Conservation (phyloP, 306 rosid species). For the Cercis canadensis region DNA sequence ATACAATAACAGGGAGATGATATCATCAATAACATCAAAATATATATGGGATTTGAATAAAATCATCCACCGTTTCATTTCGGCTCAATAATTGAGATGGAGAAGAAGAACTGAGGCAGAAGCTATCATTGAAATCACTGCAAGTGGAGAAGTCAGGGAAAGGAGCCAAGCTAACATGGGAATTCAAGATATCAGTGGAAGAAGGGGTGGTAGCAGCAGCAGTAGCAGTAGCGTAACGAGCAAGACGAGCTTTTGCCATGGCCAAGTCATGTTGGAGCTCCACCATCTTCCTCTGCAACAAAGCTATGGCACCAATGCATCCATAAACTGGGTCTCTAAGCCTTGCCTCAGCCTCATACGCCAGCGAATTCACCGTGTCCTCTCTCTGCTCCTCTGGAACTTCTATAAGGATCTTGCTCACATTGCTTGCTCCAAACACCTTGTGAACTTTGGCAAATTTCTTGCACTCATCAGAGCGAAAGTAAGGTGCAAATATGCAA, state of each 20-base stretch:
- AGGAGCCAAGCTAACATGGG: slow-evolving; percentile 43
- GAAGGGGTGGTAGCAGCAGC: slow-evolving; percentile 21
- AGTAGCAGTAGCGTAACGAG: slow-evolving; percentile 50
- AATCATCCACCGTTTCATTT: slow-evolving; percentile 56
- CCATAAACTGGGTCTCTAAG: slow-evolving; percentile 90
- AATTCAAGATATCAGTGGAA: slow-evolving; percentile 34
- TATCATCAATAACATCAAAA: slow-evolving; percentile 34
- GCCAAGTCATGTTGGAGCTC: slow-evolving; percentile 83
- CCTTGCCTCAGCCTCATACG: slow-evolving; percentile 87
- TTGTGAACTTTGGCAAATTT: slow-evolving; percentile 91
- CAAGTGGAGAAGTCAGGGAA: slow-evolving; percentile 52
- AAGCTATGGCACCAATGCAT: slow-evolving; percentile 89
- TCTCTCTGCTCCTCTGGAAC: slow-evolving; percentile 85
- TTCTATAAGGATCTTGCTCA: slow-evolving; percentile 82
- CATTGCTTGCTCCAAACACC: slow-evolving; percentile 97
- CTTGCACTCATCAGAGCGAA: slow-evolving; percentile 75
- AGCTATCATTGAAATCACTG: slow-evolving; percentile 52
- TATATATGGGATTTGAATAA: slow-evolving; percentile 63
- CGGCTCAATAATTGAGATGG: slow-evolving; percentile 48
- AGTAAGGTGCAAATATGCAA: slow-evolving; percentile 90
- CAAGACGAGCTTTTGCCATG: slow-evolving; percentile 86
- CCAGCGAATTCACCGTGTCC: slow-evolving; percentile 85
- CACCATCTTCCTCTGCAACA: slow-evolving; percentile 70
- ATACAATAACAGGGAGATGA: slow-evolving; percentile 15
- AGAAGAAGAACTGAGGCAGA: slow-evolving; percentile 45